Evolutionary conservation across 2,329 filamentous ascomycete species (phyloP), one percentile per base, ranked within the genome.

Genomic region (Plenodomus lindquistii): DNA sequence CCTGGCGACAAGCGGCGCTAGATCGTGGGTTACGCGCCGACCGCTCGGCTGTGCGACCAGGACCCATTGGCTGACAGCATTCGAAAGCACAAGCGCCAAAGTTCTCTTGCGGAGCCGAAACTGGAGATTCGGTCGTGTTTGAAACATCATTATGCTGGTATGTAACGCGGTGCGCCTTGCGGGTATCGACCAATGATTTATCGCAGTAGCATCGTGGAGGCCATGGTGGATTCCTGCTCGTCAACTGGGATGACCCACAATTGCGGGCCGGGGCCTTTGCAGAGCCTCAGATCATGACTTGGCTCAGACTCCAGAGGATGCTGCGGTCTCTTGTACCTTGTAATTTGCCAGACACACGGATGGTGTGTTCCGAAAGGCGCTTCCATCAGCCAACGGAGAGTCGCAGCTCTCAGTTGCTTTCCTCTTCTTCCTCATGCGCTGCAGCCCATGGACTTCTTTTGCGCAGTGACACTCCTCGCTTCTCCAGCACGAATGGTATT

Each of bases 371-470:
- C 18, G 35, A 37, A 37, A 8, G 16, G 35, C 35, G 35, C 35
- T 37, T 9, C 16, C 16, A 17, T 4, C 8, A 9, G 16, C 35
- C 35, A 37, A 37, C 13, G 15, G 11, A 4, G 27, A 31, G 27
- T 13, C 27, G 11, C 27, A 31, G 10, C 18, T 9, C 7, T 37
- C 35, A 37, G 16, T 19, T 39, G 10, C 51, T 58, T 13, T 64
- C 65, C 47, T 63, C 57, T 39, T 72, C 67, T 20, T 70, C 69
- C 50, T 69, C 63, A 48, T 75, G 71, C 36, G 68, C 62, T 37
- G 59, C 63, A 8, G 73, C 72, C 66, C 72, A 75, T 1, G 72
- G 71, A 52, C 73, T 75, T 39, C 65, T 64, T 38, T 60, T 62
- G 24, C 73, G 61, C 37, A 75, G 46, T 8, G 61, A 59, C 19